Evolutionary conservation across 2,329 filamentous ascomycete species (phyloP).

Genomic region (Conoideocrella luteorostrata): DNA sequence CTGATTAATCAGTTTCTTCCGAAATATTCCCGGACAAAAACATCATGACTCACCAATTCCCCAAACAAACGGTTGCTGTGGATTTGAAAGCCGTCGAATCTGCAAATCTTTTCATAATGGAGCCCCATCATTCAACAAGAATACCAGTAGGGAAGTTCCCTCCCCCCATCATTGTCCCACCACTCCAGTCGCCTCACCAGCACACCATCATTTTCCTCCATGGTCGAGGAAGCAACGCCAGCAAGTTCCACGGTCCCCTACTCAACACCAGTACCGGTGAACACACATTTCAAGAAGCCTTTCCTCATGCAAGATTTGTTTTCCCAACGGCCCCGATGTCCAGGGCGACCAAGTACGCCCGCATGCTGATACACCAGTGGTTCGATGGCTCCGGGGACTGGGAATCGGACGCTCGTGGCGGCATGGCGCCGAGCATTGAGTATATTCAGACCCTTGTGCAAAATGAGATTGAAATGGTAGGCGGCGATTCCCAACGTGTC

Average conservation of each 20-base stretch:
- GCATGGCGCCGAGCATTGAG: slow-evolving; percentile 33
- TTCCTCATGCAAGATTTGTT: slow-evolving; percentile 40
- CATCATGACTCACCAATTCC: no score
- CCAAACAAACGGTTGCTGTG: no score
- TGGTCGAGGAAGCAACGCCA: slow-evolving; percentile 38
- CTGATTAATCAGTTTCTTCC: no score
- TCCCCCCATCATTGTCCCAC: slow-evolving; percentile 14
- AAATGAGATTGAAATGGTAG: slow-evolving; percentile 27
- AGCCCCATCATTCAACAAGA: not conserved
- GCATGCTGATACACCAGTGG: slow-evolving; percentile 27
- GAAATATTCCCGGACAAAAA: no score
- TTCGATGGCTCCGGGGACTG: slow-evolving; percentile 30
- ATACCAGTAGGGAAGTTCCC: slow-evolving; percentile 18
- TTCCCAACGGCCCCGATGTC: slow-evolving; percentile 41
- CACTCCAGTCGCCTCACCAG: slow-evolving; percentile 25
- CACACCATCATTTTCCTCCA: slow-evolving; percentile 43
- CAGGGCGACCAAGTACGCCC: slow-evolving; percentile 25
- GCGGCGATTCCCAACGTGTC: slow-evolving; percentile 29
- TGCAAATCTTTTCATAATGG: no score
- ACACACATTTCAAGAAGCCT: slow-evolving; percentile 22
- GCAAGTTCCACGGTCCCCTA: slow-evolving; percentile 33
- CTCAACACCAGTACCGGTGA: slow-evolving; percentile 21
- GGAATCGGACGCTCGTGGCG: slow-evolving; percentile 23
- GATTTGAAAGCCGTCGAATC: no score
- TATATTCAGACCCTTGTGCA: slow-evolving; percentile 33